Evolutionary conservation across 2,329 filamentous ascomycete genomes (phyloP).

Genomic region (Plenodomus biglobosus): DNA sequence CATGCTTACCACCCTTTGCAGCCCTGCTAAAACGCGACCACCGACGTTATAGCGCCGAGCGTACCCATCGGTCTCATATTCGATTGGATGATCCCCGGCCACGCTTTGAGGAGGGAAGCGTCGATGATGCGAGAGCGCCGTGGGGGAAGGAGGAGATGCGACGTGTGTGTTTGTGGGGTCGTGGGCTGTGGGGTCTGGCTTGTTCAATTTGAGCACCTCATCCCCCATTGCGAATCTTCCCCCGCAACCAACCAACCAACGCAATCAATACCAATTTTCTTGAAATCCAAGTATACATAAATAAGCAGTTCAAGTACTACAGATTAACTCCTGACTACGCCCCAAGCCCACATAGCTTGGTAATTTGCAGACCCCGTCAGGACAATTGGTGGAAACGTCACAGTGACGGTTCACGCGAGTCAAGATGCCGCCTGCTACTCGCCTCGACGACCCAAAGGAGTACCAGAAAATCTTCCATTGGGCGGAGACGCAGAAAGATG

Average conservation of each 20-base stretch:
- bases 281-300: too few relatives aligned
- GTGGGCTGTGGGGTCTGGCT: conserved; percentile 7
- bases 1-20: conserved; percentile 2
- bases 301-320: neutral
- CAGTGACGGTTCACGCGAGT: too few relatives aligned
- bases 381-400: too few relatives aligned
- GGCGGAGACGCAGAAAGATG: conserved; percentile 63
- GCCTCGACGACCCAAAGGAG: conserved; percentile 40
- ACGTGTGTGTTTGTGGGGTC: conserved; percentile 14
- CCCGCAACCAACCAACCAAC: too few relatives aligned
- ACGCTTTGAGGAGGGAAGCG: neutral
- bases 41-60: neutral
- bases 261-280: too few relatives aligned
- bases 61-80: conserved; percentile 8
- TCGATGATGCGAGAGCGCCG: conserved; percentile 1
- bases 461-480: conserved; percentile 50
- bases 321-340: too few relatives aligned
- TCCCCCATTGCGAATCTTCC: too few relatives aligned
- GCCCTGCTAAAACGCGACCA: neutral
- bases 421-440: conserved; percentile 30
- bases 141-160: neutral
- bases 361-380: too few relatives aligned
- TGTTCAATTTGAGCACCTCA: conserved; percentile 7
- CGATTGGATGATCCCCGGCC: conserved; percentile 18
- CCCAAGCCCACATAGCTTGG: too few relatives aligned